Conservation (phyloP, 345 rosid species). For the Lepidium aucheri region DNA sequence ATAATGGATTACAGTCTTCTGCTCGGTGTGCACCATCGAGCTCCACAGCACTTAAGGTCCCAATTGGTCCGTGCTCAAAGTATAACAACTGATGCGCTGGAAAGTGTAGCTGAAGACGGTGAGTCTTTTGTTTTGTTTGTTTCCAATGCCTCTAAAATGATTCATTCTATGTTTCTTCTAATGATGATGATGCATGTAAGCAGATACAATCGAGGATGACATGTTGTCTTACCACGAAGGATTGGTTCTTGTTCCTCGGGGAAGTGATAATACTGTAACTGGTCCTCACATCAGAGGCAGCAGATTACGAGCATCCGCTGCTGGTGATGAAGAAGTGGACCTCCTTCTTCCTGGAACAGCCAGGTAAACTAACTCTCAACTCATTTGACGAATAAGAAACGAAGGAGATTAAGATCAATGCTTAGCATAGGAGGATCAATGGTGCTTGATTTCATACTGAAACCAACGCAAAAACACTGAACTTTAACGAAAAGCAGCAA, state of each 20-base stretch:
- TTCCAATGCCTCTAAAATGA: not conserved
- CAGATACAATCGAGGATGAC: slow-evolving; percentile 73
- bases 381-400: not conserved
- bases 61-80: slow-evolving; percentile 35
- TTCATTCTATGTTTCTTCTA: not conserved
- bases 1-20: slow-evolving; percentile 99
- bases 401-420: not conserved
- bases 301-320: slow-evolving; percentile 73
- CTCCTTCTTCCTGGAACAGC: slow-evolving; percentile 99
- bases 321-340: slow-evolving; percentile 90
- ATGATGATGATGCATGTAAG: not conserved
- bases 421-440: not conserved
- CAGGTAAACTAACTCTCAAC: slow-evolving; percentile 45
- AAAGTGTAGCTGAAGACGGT: slow-evolving; percentile 92
- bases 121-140: not conserved
- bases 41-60: slow-evolving; percentile 77
- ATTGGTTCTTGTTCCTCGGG: slow-evolving; percentile 84
- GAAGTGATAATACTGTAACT: slow-evolving; percentile 61
- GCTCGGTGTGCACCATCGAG: slow-evolving; percentile 96
- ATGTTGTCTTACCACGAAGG: slow-evolving; percentile 76
- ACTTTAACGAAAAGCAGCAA: not conserved
- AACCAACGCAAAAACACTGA: not conserved
- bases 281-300: slow-evolving; percentile 94
- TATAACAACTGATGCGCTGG: slow-evolving; percentile 54
- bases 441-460: not conserved